A percentile compares a stretch with the other conserved stretches of the same genome.
phyloP scores from a whole-genome alignment of 148 eudicot genomes.

The Silene uniflora region DNA sequence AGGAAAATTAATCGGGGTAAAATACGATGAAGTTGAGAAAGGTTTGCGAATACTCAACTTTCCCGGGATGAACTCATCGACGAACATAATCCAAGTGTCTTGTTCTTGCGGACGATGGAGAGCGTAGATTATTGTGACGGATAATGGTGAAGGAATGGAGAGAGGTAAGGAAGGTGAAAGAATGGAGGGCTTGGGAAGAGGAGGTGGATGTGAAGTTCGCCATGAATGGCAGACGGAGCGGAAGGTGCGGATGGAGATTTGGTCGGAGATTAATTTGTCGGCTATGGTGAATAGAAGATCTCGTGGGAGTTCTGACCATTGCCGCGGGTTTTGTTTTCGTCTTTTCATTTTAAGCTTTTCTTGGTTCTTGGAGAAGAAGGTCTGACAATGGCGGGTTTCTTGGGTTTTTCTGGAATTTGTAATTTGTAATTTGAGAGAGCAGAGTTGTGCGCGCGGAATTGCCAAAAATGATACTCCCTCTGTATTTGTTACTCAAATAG shows the following conservation, averaged over 20 bases:
- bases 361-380: no score
- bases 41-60: slow-evolving; percentile 1
- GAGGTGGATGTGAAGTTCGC: not conserved
- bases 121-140: slow-evolving; percentile 1
- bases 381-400: no score
- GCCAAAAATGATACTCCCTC: no score
- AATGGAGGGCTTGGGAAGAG: not conserved
- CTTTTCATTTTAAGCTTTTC: no score
- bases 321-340: no score
- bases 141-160: no score
- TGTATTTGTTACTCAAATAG: no score
- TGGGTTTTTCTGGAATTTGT: no score
- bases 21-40: not conserved
- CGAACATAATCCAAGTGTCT: not conserved
- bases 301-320: slow-evolving; percentile 21
- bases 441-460: no score
- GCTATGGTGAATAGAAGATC: slow-evolving; percentile 21
- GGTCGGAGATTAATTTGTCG: not conserved
- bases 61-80: slow-evolving; percentile 1
- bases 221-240: slow-evolving; percentile 23
- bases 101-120: not conserved
- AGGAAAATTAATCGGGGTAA: slow-evolving; percentile 1
- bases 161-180: slow-evolving; percentile 16
- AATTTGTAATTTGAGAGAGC: no score
- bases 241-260: slow-evolving; percentile 5